Evolutionary conservation across 2,329 filamentous ascomycete species (phyloP), one percentile per base, ranked within the genome.

Genomic region (Hypoxylon sp.): DNA sequence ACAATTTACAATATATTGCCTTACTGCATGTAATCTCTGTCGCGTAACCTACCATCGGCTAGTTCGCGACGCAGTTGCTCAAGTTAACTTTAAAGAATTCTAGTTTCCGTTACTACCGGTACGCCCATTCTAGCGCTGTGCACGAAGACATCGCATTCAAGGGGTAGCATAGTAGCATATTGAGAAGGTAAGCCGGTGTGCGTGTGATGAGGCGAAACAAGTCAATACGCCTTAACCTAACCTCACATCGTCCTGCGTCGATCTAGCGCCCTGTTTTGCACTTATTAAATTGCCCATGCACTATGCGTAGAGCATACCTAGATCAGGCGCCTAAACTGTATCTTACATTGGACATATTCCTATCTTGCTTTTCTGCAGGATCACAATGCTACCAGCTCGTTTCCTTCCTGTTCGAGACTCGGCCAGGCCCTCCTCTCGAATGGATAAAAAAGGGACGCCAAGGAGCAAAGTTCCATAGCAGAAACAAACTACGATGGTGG

Each of bases 191-290:
- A 55, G 37, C 46, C 32, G 24, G 53, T 27, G 24, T 52, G 61
- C 15, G 42, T 55, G 48, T 68, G 51, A 55, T 56, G 66, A 63
- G 61, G 57, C 60, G 35, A 69, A 69, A 71, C 57, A 60, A 39
- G 17, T 46, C 39, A 60, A 67, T 59, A 59, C 62, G 56, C 54
- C 19, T 46, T 24, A 46, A 46, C 44, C 27, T 50, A 51, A 58
- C 53, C 47, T 57, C 44, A 51, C 42, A n/a, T 51, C 53, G 52
- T 32, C 55, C 55, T 57, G 15, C 21, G 42, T 62, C 59, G 44
- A 66, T 52, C 48, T 24, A 21, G n/a, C 61, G 65, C 57, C 65
- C 37, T 31, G 53, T 55, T 52, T 58, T 42, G 47, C 48, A 35
- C 13, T 50, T 21, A 65, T 59, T 70, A 19, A 53, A 62, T 63